Base-by-base conservation (phyloP, 768 basidiomycete genomes). In the Pleurotus cornucopiae region DNA sequence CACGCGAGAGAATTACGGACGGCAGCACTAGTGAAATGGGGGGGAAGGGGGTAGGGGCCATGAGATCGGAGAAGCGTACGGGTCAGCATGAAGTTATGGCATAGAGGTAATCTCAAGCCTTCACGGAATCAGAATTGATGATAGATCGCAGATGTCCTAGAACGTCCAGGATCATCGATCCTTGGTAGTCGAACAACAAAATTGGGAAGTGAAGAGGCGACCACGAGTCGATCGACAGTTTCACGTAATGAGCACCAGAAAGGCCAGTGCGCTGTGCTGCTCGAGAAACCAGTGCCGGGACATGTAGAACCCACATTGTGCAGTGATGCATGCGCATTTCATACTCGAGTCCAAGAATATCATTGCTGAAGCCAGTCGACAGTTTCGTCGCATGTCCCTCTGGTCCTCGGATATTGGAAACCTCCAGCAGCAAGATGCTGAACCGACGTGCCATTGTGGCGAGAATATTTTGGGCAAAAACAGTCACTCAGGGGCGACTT, bases 41-140 rank as follows among this genome's bases (percentile, higher is more conserved):
- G 34, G 49, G n/a, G 43, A 46, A 23, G 23, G 39, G 46, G 21
- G 39, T 41, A 30, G 30, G 30, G 30, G 26, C 9, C 30, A 11
- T 34, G 30, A 34, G 30, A 34, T 34, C 30, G 30, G 30, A 11
- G 9, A 34, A 34, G 30, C 30, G 11, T 2, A 11, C 30, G 30
- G 30, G 30, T 34, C 30, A 34, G 30, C 30, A 34, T 7, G 30
- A 34, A 9, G 30, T 34, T 34, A 34, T 34, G 30, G 30, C 30
- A 34, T 34, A 34, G 30, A 34, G 30, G 30, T 34, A 34, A 34
- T 34, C 30, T 53, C 13, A 21, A 40, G 69, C 68, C 65, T 64
- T 71, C 67, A 66, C 66, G 66, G 66, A 62, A 68, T 65, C 63
- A 64, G 66, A 73, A 70, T 69, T 72, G 67, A 63, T 64, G 66